Percentiles rank a stretch among this genome's conserved stretches.
These are phyloP conservation scores for Fusarium sp. DNA, from an alignment of 2,329 filamentous ascomycete species.

Conservation along the genomic window DNA sequence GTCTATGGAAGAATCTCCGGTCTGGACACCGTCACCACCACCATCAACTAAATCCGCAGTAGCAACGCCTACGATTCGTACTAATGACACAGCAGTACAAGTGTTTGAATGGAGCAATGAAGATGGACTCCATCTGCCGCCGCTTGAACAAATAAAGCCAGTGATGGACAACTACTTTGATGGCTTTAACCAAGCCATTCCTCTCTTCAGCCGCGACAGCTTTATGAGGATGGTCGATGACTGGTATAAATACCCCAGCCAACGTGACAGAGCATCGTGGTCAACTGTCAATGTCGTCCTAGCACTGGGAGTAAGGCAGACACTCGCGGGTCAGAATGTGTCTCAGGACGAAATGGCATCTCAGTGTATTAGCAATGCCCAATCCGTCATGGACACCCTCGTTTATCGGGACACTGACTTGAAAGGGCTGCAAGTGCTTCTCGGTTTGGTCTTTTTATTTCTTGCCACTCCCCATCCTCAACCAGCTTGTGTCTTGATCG, in stretches of 20 bases:
- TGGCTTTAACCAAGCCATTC: constrained; percentile 49
- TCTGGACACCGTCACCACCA: too few relatives aligned
- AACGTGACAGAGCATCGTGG: constrained; percentile 45
- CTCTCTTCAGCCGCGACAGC: constrained; percentile 49
- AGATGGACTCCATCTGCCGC: constrained; percentile 38
- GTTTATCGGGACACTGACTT: constrained; percentile 51
- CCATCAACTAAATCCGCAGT: too few relatives aligned
- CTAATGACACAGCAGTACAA: too few relatives aligned
- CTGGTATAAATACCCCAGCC: constrained; percentile 46
- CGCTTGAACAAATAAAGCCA: constrained; percentile 49
- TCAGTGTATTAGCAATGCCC: constrained; percentile 51
- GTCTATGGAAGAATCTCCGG: too few relatives aligned
- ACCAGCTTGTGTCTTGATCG: constrained; percentile 51
- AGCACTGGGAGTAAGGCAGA: constrained; percentile 48
- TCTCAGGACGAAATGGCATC: constrained; percentile 34
- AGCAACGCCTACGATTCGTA: too few relatives aligned
- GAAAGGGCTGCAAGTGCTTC: constrained; percentile 51
- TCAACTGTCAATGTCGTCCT: constrained; percentile 53
- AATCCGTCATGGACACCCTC: constrained; percentile 51
- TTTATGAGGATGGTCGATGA: constrained; percentile 50
- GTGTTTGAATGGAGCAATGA: too few relatives aligned
- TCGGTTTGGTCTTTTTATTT: constrained; percentile 52
- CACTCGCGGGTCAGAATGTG: constrained; percentile 5
- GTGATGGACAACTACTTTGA: constrained; percentile 51
- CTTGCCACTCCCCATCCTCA: constrained; percentile 50